phyloP scores from a whole-genome alignment of 2,329 filamentous ascomycete genomes.

The Didymella pinodella region DNA sequence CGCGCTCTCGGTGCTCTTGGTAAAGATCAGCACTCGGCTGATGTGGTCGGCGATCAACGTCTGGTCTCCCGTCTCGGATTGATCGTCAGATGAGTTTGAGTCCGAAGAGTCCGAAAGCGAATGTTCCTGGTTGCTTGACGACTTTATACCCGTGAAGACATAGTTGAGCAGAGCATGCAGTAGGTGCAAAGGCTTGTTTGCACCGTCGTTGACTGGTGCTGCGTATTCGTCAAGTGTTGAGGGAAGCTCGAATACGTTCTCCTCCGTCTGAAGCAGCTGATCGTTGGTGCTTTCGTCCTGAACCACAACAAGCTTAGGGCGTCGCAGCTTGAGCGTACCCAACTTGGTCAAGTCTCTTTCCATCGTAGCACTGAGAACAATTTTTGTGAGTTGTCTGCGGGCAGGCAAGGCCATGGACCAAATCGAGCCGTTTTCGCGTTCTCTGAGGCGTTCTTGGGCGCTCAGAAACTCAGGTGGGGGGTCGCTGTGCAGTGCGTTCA shows the following conservation, averaged over 20 bases:
- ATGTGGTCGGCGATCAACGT: slow-evolving; percentile 31
- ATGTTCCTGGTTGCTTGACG: slow-evolving; percentile 30
- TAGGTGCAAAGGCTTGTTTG: slow-evolving; percentile 78
- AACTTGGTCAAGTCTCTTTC: slow-evolving; percentile 84
- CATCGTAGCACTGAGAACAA: slow-evolving; percentile 91
- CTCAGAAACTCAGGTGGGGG: slow-evolving; percentile 56
- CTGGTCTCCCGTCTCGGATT: slow-evolving; percentile 16
- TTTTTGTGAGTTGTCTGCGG: slow-evolving; percentile 69
- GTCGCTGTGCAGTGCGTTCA: slow-evolving; percentile 65
- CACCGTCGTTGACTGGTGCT: slow-evolving; percentile 59
- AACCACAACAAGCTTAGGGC: slow-evolving; percentile 79
- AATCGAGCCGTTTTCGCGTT: slow-evolving; percentile 48
- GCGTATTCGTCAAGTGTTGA: slow-evolving; percentile 57
- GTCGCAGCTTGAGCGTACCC: slow-evolving; percentile 72
- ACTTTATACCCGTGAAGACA: slow-evolving; percentile 46
- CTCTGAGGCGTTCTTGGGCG: slow-evolving; percentile 62
- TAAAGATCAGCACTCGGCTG: slow-evolving; percentile 76
- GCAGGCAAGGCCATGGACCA: slow-evolving; percentile 43
- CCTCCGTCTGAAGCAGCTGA: slow-evolving; percentile 35
- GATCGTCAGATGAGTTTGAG: slow-evolving; percentile 29
- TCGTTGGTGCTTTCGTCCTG: slow-evolving; percentile 59
- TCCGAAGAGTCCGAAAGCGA: slow-evolving; percentile 20
- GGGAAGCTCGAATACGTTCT: slow-evolving; percentile 64
- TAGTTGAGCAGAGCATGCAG: slow-evolving; percentile 73
- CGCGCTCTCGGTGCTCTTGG: slow-evolving; percentile 87